These are phyloP conservation scores for Piromyces finnis DNA, from an alignment of 192 early-diverging fungal species.

Conservation along the genomic window DNA sequence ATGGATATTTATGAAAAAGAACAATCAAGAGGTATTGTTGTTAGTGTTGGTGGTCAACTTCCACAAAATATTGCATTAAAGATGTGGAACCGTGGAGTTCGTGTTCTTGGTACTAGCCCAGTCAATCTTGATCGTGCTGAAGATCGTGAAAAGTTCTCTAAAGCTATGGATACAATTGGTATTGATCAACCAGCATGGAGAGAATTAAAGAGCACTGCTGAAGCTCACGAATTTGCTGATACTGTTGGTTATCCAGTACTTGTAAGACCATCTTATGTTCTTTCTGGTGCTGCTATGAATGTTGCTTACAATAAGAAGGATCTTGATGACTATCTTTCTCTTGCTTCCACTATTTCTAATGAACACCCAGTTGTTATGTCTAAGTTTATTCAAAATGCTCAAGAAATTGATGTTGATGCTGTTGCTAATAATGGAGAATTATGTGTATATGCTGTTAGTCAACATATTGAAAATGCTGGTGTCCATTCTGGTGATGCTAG, in stretches of 20 bases:
- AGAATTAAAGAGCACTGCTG: conserved; percentile 65
- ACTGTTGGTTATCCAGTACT: conserved; percentile 80
- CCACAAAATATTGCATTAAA: conserved; percentile 93
- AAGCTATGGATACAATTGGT: conserved; percentile 73
- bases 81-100: conserved; percentile 51
- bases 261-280: conserved; percentile 86
- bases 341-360: conserved; percentile 75
- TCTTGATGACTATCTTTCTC: conserved; percentile 49
- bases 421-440: conserved; percentile 73
- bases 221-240: conserved; percentile 70
- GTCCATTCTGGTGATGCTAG: conserved; percentile 97
- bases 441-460: conserved; percentile 73
- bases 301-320: conserved; percentile 65
- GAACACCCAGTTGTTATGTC: conserved; percentile 94
- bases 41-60: conserved; percentile 85
- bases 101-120: conserved; percentile 80
- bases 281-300: conserved; percentile 97
- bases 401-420: conserved; percentile 91
- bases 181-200: conserved; percentile 96
- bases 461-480: conserved; percentile 94
- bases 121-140: conserved; percentile 84
- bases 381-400: conserved; percentile 84
- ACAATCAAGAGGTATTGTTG: conserved; percentile 61
- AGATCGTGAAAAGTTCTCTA: conserved; percentile 89
- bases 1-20: conserved; percentile 90